Evolutionary conservation across 2,329 filamentous ascomycete genomes (phyloP), one percentile per base, ranked within the genome.

Genomic region (Penicillium glabrum): DNA sequence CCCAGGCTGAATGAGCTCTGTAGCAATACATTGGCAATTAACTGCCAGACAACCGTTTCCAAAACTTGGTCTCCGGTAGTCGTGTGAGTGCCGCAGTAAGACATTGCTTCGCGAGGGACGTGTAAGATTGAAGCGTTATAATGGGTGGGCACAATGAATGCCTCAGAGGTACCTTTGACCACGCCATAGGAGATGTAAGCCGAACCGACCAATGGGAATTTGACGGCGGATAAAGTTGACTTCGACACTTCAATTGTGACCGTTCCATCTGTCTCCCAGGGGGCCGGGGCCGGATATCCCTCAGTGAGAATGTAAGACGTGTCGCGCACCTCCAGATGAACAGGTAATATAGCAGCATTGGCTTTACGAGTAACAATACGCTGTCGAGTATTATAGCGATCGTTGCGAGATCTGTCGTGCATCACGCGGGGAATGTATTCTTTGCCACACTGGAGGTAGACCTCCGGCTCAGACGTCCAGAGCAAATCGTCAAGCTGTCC

Each of bases 401-500:
- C 11, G 53, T 39, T 9, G 24, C 11, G 58, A 29, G 13, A 23
- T 14, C 7, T 3, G 9, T 49, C 27, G 13, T 31, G 46, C 5
- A 39, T 8, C 11, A 49, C n/a, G 7, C 46, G 46, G 9, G 46
- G 46, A 33, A 49, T 49, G 13, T 31, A 35, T 21, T 35, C 27
- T 21, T 49, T 33, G 11, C 46, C 31, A 7, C 14, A 2, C 31
- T 37, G 27, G 1, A 49, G 27, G 19, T 49, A 37, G 8, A 49
- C 39, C 31, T 49, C 46, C 6, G 46, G 46, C 31, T 49, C 46
- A 16, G 10, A 35, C 3, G 19, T 33, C 46, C 46, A 49, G 11
- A 68, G 46, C 6, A 65, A 43, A 6, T 24, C 23, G 5, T 39
- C 21, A 9, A 26, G 14, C 26, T 26, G 9, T 39, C 46, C 27